Conservation (phyloP, 331 rosid genomes). For the Pyrus hybrid region DNA sequence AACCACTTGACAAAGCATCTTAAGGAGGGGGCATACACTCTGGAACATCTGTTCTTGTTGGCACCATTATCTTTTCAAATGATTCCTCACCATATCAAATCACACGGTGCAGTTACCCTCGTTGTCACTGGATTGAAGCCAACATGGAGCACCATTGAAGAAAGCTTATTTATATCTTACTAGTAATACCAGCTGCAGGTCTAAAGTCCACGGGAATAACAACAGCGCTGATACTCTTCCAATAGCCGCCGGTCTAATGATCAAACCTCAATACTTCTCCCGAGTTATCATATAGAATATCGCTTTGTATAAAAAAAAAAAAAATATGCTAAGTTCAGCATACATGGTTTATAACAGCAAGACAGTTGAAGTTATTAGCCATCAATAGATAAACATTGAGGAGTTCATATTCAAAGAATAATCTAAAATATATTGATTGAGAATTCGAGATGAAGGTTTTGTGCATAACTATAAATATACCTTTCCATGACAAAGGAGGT, state of each 20-base stretch:
- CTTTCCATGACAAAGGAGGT: background rate
- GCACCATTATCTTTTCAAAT: background rate
- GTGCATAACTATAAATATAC: too few relatives aligned
- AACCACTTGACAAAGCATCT: constrained; percentile 1
- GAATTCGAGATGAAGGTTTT: too few relatives aligned
- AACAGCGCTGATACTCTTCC: background rate
- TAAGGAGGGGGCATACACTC: constrained; percentile 55
- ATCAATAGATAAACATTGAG: too few relatives aligned
- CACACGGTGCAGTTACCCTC: background rate
- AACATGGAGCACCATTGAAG: background rate
- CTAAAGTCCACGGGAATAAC: background rate
- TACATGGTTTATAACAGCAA: too few relatives aligned
- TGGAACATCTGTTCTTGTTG: constrained; percentile 72
- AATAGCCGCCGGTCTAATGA: background rate
- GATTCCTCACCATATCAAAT: background rate
- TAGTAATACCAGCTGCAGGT: background rate
- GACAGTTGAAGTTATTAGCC: too few relatives aligned
- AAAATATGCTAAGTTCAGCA: too few relatives aligned
- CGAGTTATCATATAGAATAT: too few relatives aligned
- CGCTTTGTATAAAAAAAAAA: too few relatives aligned
- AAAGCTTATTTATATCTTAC: background rate
- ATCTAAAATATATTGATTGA: too few relatives aligned
- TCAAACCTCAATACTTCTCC: background rate
- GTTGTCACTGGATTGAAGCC: background rate
- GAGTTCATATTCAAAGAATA: too few relatives aligned